Conservation (phyloP, 2,329 filamentous ascomycete species). For the Pseudocercospora macadamiae region DNA sequence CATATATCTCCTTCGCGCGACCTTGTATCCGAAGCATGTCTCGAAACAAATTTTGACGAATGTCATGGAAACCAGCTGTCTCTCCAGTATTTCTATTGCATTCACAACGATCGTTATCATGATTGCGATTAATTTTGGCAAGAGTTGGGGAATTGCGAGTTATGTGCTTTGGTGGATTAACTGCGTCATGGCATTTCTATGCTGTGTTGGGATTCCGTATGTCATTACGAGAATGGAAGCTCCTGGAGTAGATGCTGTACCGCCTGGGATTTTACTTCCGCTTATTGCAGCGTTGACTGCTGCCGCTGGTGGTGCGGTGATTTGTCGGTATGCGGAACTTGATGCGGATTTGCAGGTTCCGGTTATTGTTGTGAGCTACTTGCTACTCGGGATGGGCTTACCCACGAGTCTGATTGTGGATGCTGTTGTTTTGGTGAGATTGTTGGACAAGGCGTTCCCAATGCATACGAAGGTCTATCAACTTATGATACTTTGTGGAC, state of each 20-base stretch:
- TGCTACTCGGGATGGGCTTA: constrained; percentile 19
- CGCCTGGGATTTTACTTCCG: constrained; percentile 15
- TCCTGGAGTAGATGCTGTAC: constrained; percentile 8
- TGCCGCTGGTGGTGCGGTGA: constrained; percentile 18
- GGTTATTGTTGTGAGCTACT: constrained; percentile 19
- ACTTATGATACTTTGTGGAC: constrained; percentile 26
- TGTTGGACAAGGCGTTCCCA: constrained; percentile 18
- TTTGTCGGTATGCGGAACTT: constrained; percentile 20
- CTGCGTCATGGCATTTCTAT: constrained; percentile 7
- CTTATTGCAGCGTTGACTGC: constrained; percentile 18
- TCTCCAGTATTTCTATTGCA: constrained; percentile 19
- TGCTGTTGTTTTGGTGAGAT: constrained; percentile 13
- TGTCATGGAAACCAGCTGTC: constrained; percentile 20
- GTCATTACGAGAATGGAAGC: constrained; percentile 15
- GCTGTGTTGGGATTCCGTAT: constrained; percentile 18
- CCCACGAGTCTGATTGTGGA: constrained; percentile 13
- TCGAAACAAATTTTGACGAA: neutral
- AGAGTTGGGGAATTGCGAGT: constrained; percentile 15
- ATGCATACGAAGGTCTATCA: constrained; percentile 20
- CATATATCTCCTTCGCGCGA: constrained; percentile 11
- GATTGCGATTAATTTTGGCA: constrained; percentile 19
- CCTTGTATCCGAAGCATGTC: constrained; percentile 15
- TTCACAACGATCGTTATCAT: constrained; percentile 20
- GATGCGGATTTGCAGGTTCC: constrained; percentile 18
- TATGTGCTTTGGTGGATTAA: constrained; percentile 24